Conservation (phyloP, 768 basidiomycete genomes). For the Coprinopsis strossmayeri region DNA sequence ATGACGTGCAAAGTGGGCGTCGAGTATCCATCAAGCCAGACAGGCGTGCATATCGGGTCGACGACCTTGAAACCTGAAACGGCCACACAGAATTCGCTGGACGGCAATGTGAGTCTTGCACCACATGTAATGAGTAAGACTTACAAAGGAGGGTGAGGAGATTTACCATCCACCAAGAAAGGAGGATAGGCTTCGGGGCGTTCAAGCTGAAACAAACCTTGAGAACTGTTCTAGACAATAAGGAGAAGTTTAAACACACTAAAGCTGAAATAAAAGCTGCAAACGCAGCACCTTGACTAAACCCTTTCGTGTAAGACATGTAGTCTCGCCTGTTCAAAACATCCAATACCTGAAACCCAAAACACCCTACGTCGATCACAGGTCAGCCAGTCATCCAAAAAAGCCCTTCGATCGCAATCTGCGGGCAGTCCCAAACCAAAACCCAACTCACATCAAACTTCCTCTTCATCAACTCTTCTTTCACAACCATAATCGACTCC, state of each 20-base stretch:
- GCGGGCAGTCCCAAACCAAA: too few species aligned
- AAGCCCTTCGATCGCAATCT: slow-evolving; percentile 8
- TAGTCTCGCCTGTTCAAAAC: neutral
- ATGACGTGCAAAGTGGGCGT: slow-evolving; percentile 73
- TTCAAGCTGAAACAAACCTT: slow-evolving; percentile 23
- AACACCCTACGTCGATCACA: slow-evolving; percentile 45
- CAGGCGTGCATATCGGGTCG: slow-evolving; percentile 35
- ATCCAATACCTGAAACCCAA: slow-evolving; percentile 61
- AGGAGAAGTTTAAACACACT: slow-evolving; percentile 28
- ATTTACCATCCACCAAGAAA: slow-evolving; percentile 54
- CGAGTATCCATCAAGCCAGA: slow-evolving; percentile 41
- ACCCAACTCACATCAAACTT: slow-evolving; percentile 63
- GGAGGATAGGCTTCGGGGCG: slow-evolving; percentile 36
- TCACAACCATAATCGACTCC: slow-evolving; percentile 44
- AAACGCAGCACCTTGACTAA: slow-evolving; percentile 68
- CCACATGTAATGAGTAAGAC: slow-evolving; percentile 20
- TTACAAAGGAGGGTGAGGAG: slow-evolving; percentile 66
- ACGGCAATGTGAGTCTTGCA: too few species aligned
- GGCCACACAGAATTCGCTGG: slow-evolving; percentile 60
- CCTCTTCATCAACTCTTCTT: slow-evolving; percentile 45
- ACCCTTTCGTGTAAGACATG: too few species aligned
- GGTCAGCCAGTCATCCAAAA: neutral
- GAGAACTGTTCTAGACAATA: neutral
- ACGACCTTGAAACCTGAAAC: slow-evolving; percentile 57
- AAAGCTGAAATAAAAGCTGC: slow-evolving; percentile 62